A percentile compares a stretch with the other conserved stretches of the same genome.
Evolutionary conservation across 1,284 basidiomycete genomes (phyloP).

Genomic region (Exobasidium cylindrosporum): DNA sequence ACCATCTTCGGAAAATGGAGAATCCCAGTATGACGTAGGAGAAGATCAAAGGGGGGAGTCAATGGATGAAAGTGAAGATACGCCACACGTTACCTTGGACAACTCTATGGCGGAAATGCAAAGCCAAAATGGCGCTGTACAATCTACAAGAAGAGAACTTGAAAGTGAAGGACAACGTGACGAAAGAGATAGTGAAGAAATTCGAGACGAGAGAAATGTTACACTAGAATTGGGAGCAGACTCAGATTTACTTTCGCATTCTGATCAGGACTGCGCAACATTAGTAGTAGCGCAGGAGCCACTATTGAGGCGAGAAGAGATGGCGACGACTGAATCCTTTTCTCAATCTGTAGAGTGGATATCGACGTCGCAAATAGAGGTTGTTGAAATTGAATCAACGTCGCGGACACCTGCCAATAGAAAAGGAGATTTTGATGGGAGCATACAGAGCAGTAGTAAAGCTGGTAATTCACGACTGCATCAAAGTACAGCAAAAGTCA

Average conservation of each 20-base stretch:
- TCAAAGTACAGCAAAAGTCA: background rate
- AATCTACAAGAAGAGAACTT: background rate
- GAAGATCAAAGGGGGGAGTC: too few relatives aligned
- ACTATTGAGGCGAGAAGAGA: background rate
- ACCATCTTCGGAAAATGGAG: too few relatives aligned
- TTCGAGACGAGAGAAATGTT: background rate
- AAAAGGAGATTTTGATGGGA: background rate
- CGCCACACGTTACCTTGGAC: too few relatives aligned
- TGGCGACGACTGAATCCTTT: background rate
- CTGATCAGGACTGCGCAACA: background rate
- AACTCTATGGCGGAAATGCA: too few relatives aligned
- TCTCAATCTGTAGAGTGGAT: too few relatives aligned
- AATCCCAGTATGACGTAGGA: too few relatives aligned
- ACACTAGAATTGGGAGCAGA: background rate
- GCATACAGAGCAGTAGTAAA: background rate
- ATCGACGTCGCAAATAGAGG: background rate
- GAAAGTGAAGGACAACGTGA: background rate
- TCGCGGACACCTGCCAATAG: background rate
- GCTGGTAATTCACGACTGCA: background rate
- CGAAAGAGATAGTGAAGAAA: background rate
- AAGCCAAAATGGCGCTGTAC: background rate
- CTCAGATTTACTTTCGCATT: background rate
- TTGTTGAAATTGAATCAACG: background rate
- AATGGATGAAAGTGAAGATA: too few relatives aligned
- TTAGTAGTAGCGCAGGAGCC: background rate